phyloP scores from a whole-genome alignment of 352 stramenopile genomes.

The Phytopythium helicoides region DNA sequence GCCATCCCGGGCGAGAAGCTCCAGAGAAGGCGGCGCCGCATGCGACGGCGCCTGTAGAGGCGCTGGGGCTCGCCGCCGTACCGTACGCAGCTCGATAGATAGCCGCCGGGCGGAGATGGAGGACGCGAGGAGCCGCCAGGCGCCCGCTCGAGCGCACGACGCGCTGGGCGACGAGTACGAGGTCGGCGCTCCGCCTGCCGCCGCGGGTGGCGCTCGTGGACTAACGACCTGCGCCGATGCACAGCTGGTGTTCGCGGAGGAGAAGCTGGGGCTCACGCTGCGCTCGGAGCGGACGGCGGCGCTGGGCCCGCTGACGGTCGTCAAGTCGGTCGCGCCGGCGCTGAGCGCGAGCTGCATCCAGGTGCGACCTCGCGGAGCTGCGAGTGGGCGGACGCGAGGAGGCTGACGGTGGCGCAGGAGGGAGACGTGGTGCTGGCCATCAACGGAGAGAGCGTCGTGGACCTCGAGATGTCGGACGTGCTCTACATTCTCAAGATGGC shows the following conservation, averaged over 20 bases:
- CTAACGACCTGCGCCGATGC: neutral
- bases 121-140: conserved; percentile 2
- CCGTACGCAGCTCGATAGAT: neutral
- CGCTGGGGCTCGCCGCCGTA: no score
- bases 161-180: conserved; percentile 7
- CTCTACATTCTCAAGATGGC: conserved; percentile 69
- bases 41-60: no score
- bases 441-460: conserved; percentile 63
- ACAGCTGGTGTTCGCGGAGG: conserved; percentile 54
- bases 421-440: conserved; percentile 67
- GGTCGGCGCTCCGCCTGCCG: neutral
- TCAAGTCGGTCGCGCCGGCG: conserved; percentile 50
- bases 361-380: conserved; percentile 17
- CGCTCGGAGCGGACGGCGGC: conserved; percentile 32
- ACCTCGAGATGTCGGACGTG: conserved; percentile 66
- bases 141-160: conserved; percentile 5
- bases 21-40: no score
- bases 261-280: conserved; percentile 57
- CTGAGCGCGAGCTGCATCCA: conserved; percentile 56
- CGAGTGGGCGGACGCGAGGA: no score
- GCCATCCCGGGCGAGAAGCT: no score
- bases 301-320: conserved; percentile 29
- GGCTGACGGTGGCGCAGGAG: conserved; percentile 32
- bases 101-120: neutral
- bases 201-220: no score